Evolutionary conservation across 1,139 yeast species (phyloP).

Genomic region (Kodamaea arcana): DNA sequence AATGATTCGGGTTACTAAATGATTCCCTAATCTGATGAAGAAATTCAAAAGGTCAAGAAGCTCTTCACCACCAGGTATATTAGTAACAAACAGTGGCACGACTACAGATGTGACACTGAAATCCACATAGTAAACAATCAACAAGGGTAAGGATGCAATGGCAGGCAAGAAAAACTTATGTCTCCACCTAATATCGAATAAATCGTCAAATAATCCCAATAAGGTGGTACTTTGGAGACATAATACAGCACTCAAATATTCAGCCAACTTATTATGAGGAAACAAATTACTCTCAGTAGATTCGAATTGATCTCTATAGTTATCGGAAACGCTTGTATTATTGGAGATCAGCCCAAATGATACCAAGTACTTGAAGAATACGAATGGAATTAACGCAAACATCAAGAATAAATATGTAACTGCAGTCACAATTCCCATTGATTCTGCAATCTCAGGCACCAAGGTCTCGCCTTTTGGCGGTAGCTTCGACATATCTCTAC

Average conservation of each 20-base stretch:
- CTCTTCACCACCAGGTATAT: slow-evolving; percentile 19
- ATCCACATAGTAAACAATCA: slow-evolving; percentile 89
- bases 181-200: slow-evolving; percentile 95
- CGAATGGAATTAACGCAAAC: slow-evolving; percentile 84
- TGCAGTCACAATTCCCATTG: slow-evolving; percentile 87
- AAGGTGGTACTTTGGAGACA: slow-evolving; percentile 81
- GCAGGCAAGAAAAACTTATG: slow-evolving; percentile 96
- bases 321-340: slow-evolving; percentile 30
- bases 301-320: slow-evolving; percentile 35
- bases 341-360: slow-evolving; percentile 39
- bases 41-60: slow-evolving; percentile 23
- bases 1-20: slow-evolving; percentile 27
- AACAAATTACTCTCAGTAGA: slow-evolving; percentile 42
- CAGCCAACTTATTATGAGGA: slow-evolving; percentile 83
- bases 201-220: slow-evolving; percentile 88
- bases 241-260: slow-evolving; percentile 77
- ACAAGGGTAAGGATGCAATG: slow-evolving; percentile 84
- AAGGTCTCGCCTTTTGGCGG: slow-evolving; percentile 35
- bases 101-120: slow-evolving; percentile 90
- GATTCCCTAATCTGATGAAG: slow-evolving; percentile 30
- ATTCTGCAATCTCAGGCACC: slow-evolving; percentile 64
- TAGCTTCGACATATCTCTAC: slow-evolving; percentile 75
- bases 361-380: slow-evolving; percentile 77
- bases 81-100: slow-evolving; percentile 66
- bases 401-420: slow-evolving; percentile 74